These are phyloP conservation scores for Ceratobasidium sp. DNA, from an alignment of 1,284 basidiomycete genomes.

Conservation along the genomic window DNA sequence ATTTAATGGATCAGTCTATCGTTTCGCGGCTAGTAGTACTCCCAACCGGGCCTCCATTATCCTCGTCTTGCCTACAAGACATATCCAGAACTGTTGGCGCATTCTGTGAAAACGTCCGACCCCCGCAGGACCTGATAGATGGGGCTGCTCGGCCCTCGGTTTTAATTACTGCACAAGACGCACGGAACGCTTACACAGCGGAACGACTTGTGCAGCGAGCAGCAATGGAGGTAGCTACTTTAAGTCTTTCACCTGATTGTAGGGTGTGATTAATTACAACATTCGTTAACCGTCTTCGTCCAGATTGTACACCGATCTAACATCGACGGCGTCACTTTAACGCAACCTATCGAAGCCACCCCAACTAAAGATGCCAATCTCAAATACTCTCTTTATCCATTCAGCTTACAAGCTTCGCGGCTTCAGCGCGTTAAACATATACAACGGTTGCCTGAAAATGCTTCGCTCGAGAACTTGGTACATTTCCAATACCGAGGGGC, in stretches of 20 bases:
- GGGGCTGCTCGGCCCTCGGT: conserved; percentile 4
- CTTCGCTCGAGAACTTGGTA: conserved; percentile 8
- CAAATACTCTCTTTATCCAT: conserved; percentile 35
- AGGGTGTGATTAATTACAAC: neutral
- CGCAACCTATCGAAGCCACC: neutral
- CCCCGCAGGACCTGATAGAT: neutral
- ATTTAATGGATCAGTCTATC: neutral
- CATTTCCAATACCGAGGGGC: neutral
- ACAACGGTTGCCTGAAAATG: neutral
- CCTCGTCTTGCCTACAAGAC: conserved; percentile 7
- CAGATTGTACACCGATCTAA: conserved; percentile 30
- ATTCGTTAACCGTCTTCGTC: no score
- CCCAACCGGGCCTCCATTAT: conserved; percentile 27
- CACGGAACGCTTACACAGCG: conserved; percentile 35
- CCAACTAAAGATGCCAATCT: no score
- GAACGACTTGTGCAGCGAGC: conserved; percentile 38
- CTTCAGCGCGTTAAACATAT: conserved; percentile 17
- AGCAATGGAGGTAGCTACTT: conserved; percentile 27
- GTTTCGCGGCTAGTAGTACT: conserved; percentile 3
- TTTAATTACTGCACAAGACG: conserved; percentile 22
- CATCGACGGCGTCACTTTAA: neutral
- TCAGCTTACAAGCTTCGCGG: conserved; percentile 21
- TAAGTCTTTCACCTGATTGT: neutral
- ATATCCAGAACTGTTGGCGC: conserved; percentile 31
- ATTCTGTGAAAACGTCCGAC: conserved; percentile 26